A percentile compares a stretch with the other conserved stretches of the same genome.
These are phyloP conservation scores for Oryza glumipatula DNA, from an alignment of 176 grass and related monocot species.

Conservation along the genomic window DNA sequence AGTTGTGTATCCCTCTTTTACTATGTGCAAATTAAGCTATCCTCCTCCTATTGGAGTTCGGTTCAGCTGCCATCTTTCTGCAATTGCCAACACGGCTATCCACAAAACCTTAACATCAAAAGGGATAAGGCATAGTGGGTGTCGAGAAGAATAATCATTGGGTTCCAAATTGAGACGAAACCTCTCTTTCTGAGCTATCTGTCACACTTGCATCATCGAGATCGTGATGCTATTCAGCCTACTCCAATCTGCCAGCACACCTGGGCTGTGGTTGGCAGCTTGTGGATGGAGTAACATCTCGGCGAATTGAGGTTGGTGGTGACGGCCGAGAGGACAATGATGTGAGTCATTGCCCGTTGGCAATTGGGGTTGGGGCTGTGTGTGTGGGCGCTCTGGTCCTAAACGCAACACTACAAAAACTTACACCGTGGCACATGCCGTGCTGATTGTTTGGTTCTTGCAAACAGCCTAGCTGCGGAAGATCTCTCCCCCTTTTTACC, in stretches of 20 bases:
- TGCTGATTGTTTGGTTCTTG: slow-evolving; percentile 6
- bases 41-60: neutral
- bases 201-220: neutral
- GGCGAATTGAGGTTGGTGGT: neutral
- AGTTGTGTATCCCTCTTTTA: slow-evolving; percentile 17
- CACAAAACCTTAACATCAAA: neutral
- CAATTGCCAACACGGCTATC: neutral
- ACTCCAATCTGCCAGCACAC: neutral
- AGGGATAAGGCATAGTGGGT: neutral
- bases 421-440: slow-evolving; percentile 28
- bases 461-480: neutral
- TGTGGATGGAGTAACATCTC: neutral
- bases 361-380: slow-evolving; percentile 8
- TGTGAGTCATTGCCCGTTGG: slow-evolving; percentile 27
- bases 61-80: neutral
- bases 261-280: neutral
- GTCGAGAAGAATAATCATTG: neutral
- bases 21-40: slow-evolving; percentile 29
- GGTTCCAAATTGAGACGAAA: neutral
- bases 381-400: slow-evolving; percentile 16
- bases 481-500: neutral
- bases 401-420: slow-evolving; percentile 29
- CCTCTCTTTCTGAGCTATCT: neutral
- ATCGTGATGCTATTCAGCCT: neutral
- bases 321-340: slow-evolving; percentile 27